Evolutionary conservation across 768 basidiomycete genomes (phyloP).

Genomic region (Xanthoconium stramineum): DNA sequence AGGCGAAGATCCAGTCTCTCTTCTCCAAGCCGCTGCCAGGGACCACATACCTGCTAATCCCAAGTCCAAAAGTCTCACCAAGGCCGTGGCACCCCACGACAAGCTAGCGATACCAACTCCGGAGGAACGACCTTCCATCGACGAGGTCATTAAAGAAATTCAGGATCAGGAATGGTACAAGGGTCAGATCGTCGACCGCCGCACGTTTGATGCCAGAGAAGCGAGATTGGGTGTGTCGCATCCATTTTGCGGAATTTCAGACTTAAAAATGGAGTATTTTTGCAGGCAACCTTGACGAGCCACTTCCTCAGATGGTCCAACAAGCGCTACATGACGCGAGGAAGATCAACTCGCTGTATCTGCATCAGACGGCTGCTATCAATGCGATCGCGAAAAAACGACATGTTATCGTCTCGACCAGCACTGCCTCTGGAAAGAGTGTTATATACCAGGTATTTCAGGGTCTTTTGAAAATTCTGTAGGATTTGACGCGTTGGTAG

Average conservation of each 20-base stretch:
- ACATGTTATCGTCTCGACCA: slow-evolving; percentile 85
- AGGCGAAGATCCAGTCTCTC: slow-evolving; percentile 41
- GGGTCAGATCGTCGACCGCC: slow-evolving; percentile 61
- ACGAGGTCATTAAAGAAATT: slow-evolving; percentile 56
- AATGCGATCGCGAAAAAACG: slow-evolving; percentile 52
- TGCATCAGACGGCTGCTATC: slow-evolving; percentile 71
- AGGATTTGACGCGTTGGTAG: slow-evolving; percentile 32
- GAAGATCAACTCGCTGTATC: slow-evolving; percentile 62
- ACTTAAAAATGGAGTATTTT: background rate
- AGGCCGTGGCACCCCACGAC: slow-evolving; percentile 1
- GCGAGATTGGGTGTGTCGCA: slow-evolving; percentile 46
- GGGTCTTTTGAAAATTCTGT: background rate
- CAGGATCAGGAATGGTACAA: slow-evolving; percentile 60
- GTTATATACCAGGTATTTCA: slow-evolving; percentile 74
- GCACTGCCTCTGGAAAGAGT: slow-evolving; percentile 88
- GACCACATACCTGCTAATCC: slow-evolving; percentile 74
- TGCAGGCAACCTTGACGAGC: slow-evolving; percentile 47
- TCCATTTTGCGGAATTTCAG: background rate
- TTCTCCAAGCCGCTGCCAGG: slow-evolving; percentile 65
- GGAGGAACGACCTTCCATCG: slow-evolving; percentile 55
- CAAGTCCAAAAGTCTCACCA: slow-evolving; percentile 5
- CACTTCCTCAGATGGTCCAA: slow-evolving; percentile 54
- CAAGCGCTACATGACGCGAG: slow-evolving; percentile 56
- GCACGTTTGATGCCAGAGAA: slow-evolving; percentile 50
- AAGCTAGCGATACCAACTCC: slow-evolving; percentile 35